Conservation (phyloP, 2,329 filamentous ascomycete genomes). For the Paracamarosporium sp. region DNA sequence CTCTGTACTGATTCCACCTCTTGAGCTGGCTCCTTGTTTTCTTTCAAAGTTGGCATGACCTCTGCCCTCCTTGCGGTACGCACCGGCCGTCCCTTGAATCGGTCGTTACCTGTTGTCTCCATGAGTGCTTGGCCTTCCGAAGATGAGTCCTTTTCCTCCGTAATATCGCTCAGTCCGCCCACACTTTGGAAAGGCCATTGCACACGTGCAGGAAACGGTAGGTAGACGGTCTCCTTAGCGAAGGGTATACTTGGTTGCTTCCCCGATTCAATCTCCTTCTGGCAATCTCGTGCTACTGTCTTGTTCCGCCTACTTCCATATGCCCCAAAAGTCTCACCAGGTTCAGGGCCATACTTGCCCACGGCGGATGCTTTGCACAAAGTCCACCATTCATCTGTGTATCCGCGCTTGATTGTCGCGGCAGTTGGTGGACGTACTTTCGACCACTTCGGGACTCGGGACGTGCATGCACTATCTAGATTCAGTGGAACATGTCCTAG, state of each 20-base stretch:
- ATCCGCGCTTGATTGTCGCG: constrained; percentile 53
- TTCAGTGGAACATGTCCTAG: constrained; percentile 73
- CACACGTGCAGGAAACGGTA: constrained; percentile 51
- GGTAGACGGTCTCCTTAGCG: constrained; percentile 55
- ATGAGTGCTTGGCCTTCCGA: constrained; percentile 48
- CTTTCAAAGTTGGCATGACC: constrained; percentile 39
- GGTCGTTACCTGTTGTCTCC: constrained; percentile 56
- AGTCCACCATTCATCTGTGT: constrained; percentile 58
- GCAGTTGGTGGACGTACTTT: constrained; percentile 52
- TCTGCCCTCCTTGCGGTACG: constrained; percentile 31
- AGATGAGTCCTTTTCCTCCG: constrained; percentile 48
- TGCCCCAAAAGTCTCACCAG: constrained; percentile 54
- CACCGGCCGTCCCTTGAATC: constrained; percentile 32
- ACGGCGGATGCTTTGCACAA: constrained; percentile 60
- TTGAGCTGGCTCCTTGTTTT: constrained; percentile 43
- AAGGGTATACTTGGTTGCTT: constrained; percentile 58
- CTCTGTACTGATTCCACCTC: constrained; percentile 34
- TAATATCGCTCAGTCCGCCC: constrained; percentile 47
- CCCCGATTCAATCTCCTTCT: constrained; percentile 55
- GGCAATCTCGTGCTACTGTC: constrained; percentile 58
- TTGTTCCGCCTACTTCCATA: constrained; percentile 56
- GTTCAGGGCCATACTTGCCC: constrained; percentile 53
- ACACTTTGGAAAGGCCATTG: constrained; percentile 44
- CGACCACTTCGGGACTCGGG: constrained; percentile 55
- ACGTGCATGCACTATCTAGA: constrained; percentile 54